Percentiles rank a stretch among this genome's conserved stretches.
These are phyloP conservation scores for Parasarocladium wereldwijsianum DNA, from an alignment of 2,329 filamentous ascomycete genomes.

Conservation along the genomic window DNA sequence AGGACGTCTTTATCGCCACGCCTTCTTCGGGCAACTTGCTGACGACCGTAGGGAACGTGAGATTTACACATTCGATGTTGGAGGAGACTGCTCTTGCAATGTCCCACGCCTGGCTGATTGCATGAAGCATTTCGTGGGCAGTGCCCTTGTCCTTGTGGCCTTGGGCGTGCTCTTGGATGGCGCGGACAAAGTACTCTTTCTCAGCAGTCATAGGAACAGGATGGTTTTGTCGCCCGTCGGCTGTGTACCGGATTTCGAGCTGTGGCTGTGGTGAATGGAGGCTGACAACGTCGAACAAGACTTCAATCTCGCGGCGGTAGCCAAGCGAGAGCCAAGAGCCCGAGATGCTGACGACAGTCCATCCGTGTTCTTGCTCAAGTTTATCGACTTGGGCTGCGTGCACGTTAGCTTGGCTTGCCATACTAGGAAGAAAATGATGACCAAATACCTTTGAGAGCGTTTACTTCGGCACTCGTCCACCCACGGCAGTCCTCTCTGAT, in stretches of 20 bases:
- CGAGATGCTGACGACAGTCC: conserved; percentile 53
- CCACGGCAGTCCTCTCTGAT: conserved; percentile 79
- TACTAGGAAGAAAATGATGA: not conserved
- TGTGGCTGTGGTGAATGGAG: conserved; percentile 38
- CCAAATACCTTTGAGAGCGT: conserved; percentile 53
- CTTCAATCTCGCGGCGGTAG: conserved; percentile 56
- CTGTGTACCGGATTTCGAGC: conserved; percentile 60
- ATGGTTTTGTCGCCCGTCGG: conserved; percentile 36
- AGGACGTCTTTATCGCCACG: conserved; percentile 42
- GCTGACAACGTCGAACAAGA: conserved; percentile 53
- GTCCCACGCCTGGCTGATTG: conserved; percentile 52
- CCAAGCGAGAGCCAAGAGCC: conserved; percentile 55
- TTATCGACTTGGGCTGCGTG: conserved; percentile 44
- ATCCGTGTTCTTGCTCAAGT: conserved; percentile 53
- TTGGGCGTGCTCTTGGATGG: conserved; percentile 54
- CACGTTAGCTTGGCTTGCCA: conserved; percentile 19
- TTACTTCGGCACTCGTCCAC: conserved; percentile 74
- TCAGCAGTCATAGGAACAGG: conserved; percentile 44
- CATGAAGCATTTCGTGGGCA: conserved; percentile 42
- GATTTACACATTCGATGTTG: conserved; percentile 45
- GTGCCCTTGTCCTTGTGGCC: too few species aligned
- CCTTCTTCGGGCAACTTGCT: conserved; percentile 22
- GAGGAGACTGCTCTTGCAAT: conserved; percentile 43
- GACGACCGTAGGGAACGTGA: conserved; percentile 51
- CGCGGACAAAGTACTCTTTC: conserved; percentile 61